Base-by-base conservation (phyloP, 352 stramenopile genomes). In the Phytophthora pseudosyringae region DNA sequence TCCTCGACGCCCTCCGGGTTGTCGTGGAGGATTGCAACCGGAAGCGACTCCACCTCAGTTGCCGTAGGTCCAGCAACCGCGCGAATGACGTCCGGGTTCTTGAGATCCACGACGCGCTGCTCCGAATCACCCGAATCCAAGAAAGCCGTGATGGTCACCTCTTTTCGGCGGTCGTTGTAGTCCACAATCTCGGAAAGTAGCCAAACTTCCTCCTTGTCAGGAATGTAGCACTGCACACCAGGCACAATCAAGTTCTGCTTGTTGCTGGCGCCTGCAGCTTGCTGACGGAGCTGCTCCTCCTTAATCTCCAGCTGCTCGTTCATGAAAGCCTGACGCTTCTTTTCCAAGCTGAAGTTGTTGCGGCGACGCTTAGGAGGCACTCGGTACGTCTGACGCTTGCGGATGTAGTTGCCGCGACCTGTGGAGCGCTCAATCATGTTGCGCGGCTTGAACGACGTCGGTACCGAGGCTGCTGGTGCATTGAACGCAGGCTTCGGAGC, bases 221-320 rank as follows among this genome's bases (percentile, higher is more conserved):
- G 88, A 39, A 96, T 87, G 68, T 94, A 96, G 76, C 88, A 96
- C 62, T 95, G 86, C 16, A 95, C 86, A n/a, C 88, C 88, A 1
- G 82, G 84, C 3, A 95, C 89, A 65, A 94, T 95, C 49, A 94
- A 69, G 59, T 95, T 95, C 36, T 92, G 83, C 58, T 91, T 95
- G 51, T 83, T 83, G 25, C 70, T 74, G 6, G 83, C 81, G 18
- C 85, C 88, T 11, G 70, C 75, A 39, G 77, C 78, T 39, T 91
- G 74, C 3, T 80, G 81, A 25, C 83, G 79, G 18, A 81, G 70
- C 53, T 94, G 83, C 47, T 94, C 86, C 49, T 94, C 85, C 59
- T 96, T 96, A 41, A 93, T 66, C 33, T 80, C 44, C 2, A 94
- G 56, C 63, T 96, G 88, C 49, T 92, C 78, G 26, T 91, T 73